A percentile compares a stretch with the other conserved stretches of the same genome.
Conservation (phyloP, 306 rosid species). For the Oemleria cerasiformis region DNA sequence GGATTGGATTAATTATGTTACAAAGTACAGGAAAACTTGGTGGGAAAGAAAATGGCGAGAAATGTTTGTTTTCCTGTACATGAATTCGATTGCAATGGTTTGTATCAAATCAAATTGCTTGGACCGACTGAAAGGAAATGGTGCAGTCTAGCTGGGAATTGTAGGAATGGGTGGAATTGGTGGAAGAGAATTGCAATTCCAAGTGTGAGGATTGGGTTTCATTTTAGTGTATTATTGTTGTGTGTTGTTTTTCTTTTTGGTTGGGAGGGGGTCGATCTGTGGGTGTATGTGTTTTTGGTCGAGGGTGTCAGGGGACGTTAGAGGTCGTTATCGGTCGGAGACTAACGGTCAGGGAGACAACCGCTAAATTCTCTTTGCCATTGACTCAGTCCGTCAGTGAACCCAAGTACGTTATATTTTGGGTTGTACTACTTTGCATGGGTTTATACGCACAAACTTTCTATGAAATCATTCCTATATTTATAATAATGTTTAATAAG, state of each 20-base stretch:
- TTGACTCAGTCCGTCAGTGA: background rate
- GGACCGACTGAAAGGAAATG: too few species aligned
- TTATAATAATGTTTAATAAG: too few species aligned
- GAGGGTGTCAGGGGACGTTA: background rate
- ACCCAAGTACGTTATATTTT: too few species aligned
- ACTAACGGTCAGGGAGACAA: conserved; percentile 11
- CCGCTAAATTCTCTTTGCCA: background rate
- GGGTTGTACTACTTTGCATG: background rate
- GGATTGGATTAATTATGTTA: background rate
- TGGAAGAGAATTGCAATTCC: background rate
- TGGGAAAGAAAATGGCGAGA: background rate
- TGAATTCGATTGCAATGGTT: background rate
- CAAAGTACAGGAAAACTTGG: background rate
- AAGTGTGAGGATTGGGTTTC: background rate
- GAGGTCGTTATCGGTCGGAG: conserved; percentile 17
- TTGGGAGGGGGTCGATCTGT: too few species aligned
- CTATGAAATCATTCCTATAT: too few species aligned
- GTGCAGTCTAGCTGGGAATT: too few species aligned
- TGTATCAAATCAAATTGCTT: too few species aligned
- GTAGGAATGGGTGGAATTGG: background rate
- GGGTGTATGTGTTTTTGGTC: background rate
- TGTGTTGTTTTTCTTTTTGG: background rate
- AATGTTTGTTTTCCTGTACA: background rate
- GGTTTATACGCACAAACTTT: background rate
- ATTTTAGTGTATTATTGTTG: background rate